These are phyloP conservation scores for Alternaria sp. DNA, from an alignment of 2,329 filamentous ascomycete genomes.

Conservation along the genomic window DNA sequence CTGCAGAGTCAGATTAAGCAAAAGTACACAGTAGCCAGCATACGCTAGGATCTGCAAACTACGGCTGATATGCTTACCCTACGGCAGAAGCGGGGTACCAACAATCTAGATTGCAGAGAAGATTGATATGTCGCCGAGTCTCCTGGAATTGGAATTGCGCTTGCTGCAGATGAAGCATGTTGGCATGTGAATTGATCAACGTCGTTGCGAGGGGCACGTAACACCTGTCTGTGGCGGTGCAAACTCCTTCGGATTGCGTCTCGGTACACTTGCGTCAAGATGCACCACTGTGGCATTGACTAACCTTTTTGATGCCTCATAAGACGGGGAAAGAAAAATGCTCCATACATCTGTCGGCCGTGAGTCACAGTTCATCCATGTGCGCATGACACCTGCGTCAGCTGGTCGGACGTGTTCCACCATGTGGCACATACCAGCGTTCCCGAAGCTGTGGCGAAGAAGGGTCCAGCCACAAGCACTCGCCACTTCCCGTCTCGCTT, in stretches of 20 bases:
- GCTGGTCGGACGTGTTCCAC: constrained; percentile 1
- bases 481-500: constrained; percentile 14
- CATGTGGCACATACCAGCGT: constrained; percentile 11
- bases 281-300: background rate
- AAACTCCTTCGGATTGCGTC: background rate
- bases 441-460: constrained; percentile 17
- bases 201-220: constrained; percentile 2
- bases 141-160: background rate
- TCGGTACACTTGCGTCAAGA: constrained; percentile 8
- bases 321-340: background rate
- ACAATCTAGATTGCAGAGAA: constrained; percentile 1
- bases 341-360: background rate
- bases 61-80: constrained; percentile 2
- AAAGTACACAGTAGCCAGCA: background rate
- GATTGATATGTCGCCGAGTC: constrained; percentile 1
- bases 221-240: constrained; percentile 11
- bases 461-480: constrained; percentile 12
- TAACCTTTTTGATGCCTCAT: background rate
- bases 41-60: constrained; percentile 11
- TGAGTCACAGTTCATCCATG: constrained; percentile 7
- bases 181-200: constrained; percentile 7
- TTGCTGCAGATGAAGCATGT: background rate
- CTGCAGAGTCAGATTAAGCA: background rate
- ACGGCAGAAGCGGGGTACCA: constrained; percentile 5
- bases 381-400: constrained; percentile 2